These are phyloP conservation scores for Acidiella bohemica DNA, from an alignment of 495 filamentous ascomycete genomes.

Conservation along the genomic window DNA sequence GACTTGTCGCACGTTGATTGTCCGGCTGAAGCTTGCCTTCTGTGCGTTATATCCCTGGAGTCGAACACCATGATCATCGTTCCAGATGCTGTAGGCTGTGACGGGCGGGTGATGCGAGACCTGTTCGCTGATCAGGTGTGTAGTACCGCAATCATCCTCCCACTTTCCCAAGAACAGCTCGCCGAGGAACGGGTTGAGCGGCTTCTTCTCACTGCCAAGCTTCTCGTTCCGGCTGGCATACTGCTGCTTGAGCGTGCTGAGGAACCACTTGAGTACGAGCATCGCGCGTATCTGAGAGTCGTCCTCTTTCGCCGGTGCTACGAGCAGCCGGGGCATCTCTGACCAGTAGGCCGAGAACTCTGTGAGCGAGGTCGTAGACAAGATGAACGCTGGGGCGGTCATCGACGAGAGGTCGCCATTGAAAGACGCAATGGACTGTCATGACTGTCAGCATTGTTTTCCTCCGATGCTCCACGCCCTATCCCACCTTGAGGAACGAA, in stretches of 20 bases:
- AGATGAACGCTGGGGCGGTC: slow-evolving; percentile 92
- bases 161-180: slow-evolving; percentile 85
- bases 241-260: slow-evolving; percentile 88
- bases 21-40: slow-evolving; percentile 83
- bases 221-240: slow-evolving; percentile 87
- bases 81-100: slow-evolving; percentile 85
- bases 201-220: slow-evolving; percentile 76
- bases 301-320: slow-evolving; percentile 67
- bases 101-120: slow-evolving; percentile 94
- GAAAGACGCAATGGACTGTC: slow-evolving; percentile 75
- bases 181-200: slow-evolving; percentile 59
- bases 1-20: slow-evolving; percentile 92
- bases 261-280: slow-evolving; percentile 90
- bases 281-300: slow-evolving; percentile 75
- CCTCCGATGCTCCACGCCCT: no score
- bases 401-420: slow-evolving; percentile 89
- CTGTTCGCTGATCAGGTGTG: slow-evolving; percentile 55
- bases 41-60: slow-evolving; percentile 97
- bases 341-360: slow-evolving; percentile 97
- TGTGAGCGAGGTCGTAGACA: slow-evolving; percentile 77
- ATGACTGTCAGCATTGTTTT: slow-evolving; percentile 3
- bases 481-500: slow-evolving; percentile 28
- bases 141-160: slow-evolving; percentile 61
- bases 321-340: slow-evolving; percentile 79
- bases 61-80: slow-evolving; percentile 66